Percentiles rank a stretch among this genome's conserved stretches.
These are phyloP conservation scores for Takashimella koratensis DNA, from an alignment of 1,284 basidiomycete genomes.

Conservation along the genomic window DNA sequence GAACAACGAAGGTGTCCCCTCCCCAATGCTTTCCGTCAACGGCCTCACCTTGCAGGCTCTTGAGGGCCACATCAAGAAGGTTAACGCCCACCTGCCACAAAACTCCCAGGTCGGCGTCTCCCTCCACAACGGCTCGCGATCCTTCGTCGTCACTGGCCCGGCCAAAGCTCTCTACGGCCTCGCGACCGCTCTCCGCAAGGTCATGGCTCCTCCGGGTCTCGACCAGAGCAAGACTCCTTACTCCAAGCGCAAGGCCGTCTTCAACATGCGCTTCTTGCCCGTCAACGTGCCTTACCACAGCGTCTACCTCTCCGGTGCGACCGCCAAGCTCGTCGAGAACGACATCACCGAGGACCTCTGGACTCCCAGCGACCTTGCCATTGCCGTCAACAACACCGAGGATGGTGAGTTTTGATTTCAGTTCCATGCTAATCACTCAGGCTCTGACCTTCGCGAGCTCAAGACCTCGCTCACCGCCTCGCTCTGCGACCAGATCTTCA, in stretches of 20 bases:
- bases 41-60: constrained; percentile 76
- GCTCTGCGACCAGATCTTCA: constrained; percentile 90
- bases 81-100: constrained; percentile 76
- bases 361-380: constrained; percentile 67
- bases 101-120: constrained; percentile 81
- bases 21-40: constrained; percentile 87
- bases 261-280: constrained; percentile 87
- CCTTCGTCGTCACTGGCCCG: constrained; percentile 90
- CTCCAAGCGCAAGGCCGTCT: constrained; percentile 91
- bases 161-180: constrained; percentile 90
- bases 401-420: constrained; percentile 58
- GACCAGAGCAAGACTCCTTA: constrained; percentile 93
- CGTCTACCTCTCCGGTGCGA: constrained; percentile 71
- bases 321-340: constrained; percentile 67
- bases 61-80: constrained; percentile 76
- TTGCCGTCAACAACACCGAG: constrained; percentile 90
- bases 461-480: constrained; percentile 69
- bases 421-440: constrained; percentile 50
- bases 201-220: constrained; percentile 76
- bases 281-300: constrained; percentile 96
- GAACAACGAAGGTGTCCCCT: constrained; percentile 87
- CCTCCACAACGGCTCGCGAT: constrained; percentile 85
- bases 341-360: constrained; percentile 77
- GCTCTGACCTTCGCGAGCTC: constrained; percentile 70
- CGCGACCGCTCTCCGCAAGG: constrained; percentile 81